phyloP scores from a whole-genome alignment of 2,329 filamentous ascomycete species.

The Colletotrichum incanum region DNA sequence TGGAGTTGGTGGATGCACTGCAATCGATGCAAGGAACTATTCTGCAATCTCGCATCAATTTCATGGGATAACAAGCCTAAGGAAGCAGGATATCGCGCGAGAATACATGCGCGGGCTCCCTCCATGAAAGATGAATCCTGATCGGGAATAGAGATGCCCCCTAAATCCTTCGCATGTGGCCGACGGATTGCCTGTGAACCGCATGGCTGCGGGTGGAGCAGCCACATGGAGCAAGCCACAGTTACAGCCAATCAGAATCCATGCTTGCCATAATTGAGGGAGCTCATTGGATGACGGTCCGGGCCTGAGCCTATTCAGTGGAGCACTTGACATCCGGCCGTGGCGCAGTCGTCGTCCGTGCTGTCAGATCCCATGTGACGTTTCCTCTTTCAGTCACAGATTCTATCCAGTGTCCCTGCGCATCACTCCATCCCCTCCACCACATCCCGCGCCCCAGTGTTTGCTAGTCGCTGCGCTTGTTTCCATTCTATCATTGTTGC shows the following conservation, averaged over 20 bases:
- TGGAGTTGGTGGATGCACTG: slow-evolving; percentile 1
- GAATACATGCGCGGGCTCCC: background rate
- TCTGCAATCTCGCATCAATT: slow-evolving; percentile 5
- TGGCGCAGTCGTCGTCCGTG: slow-evolving; percentile 26
- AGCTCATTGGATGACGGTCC: slow-evolving; percentile 13
- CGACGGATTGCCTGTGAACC: background rate
- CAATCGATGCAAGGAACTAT: slow-evolving; percentile 9
- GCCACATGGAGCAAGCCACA: slow-evolving; percentile 29
- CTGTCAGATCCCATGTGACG: slow-evolving; percentile 7
- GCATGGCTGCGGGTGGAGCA: slow-evolving; percentile 27
- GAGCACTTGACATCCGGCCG: background rate
- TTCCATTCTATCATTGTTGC: background rate
- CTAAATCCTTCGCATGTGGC: background rate
- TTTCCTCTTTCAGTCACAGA: background rate
- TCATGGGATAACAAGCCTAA: background rate
- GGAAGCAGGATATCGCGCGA: background rate
- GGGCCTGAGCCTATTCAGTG: slow-evolving; percentile 20
- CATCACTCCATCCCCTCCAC: background rate
- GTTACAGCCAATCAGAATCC: slow-evolving; percentile 8
- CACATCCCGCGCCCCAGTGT: background rate
- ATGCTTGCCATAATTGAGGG: background rate
- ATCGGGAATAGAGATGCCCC: background rate
- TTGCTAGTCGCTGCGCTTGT: slow-evolving; percentile 1
- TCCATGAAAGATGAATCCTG: slow-evolving; percentile 11
- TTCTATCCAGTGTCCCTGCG: background rate